Base-by-base conservation (phyloP, 176 grass and related monocot species). In the Carex littledalei region DNA sequence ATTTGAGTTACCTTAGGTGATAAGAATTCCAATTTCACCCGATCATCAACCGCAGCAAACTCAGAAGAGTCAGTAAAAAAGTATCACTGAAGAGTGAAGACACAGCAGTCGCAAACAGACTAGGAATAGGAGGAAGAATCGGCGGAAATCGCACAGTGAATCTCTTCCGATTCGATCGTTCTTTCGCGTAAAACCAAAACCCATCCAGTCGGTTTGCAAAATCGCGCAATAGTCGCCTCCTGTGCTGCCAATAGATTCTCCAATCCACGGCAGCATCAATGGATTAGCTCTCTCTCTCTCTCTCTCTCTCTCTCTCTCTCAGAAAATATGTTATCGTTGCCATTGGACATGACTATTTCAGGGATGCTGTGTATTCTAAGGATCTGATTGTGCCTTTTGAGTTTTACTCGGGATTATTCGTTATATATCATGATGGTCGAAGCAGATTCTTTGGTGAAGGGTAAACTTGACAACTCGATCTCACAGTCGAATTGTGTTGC, bases 381-480 rank as follows among this genome's bases (percentile, higher is more conserved):
- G n/a, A 76, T 77, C 68, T 71, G 68, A 43, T 77, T 32, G 41
- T 74, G 39, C 18, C 15, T 77, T 76, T 29, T 56, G 74, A 78
- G 52, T 17, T 78, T 78, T 78, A 5, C 14, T 57, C 14, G 14
- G 26, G 2, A 78, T 15, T 78, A 16, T 31, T 76, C 11, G 20
- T 76, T 78, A 18, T 34, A 78, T 54, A 76, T 53, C 74, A 34
- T 17, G 63, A 83, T 83, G 20, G n/a, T 83, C 0, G 41, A 67
- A 67, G 61, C 81, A 16, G 81, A 83, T 31, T 43, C 81, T 83
- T 24, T 32, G 61, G 14, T 13, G 21, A 83, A 52, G 81, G 81
- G 63, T 52, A 68, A 68, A 68, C 34, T 55, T 31, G 81, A 83
- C 81, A 68, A 67, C 59, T 83, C 31, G 24, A 83, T 83, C 43